Evolutionary conservation across 768 basidiomycete genomes (phyloP), one percentile per base, ranked within the genome.

Genomic region (Boletus edulis): DNA sequence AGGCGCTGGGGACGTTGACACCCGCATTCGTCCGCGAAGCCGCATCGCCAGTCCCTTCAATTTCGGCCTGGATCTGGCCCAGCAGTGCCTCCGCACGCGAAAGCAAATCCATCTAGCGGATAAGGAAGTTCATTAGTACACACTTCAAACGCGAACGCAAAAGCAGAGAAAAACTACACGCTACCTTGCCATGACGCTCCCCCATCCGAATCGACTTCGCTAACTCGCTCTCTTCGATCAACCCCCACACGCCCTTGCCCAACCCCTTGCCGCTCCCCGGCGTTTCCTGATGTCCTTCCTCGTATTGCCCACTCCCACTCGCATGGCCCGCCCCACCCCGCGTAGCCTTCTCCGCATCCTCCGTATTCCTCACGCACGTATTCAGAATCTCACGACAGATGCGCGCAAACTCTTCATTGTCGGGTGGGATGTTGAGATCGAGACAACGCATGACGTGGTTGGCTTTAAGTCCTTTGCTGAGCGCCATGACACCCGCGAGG

Each of bases 311-410:
- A 8, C 27, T 27, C 27, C 27, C 27, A 1, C 27, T 27, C 27
- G 22, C 60, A 14, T 12, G n/a, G 3, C 14, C 29, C 0, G 7
- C 12, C 27, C 11, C 51, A 1, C 49, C 31, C 2, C 54, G 43
- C 1, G 69, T 58, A 9, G 58, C 64, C 49, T 62, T 67, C 62
- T 87, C 88, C 0, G 89, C 95, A 52, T 88, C 85, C 67, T 98
- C 95, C 0, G 96, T 98, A 61, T 99, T 98, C 54, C 95, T 77
- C 9, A 95, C 85, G 69, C 96, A 99, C 12, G 86, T 83, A 59
- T 89, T 91, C 56, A 98, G 72, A 50, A 99, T 96, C 51, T 93
- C 89, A 38, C 95, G 82, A 61, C 89, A 93, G 74, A 95, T 83
- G 52, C 89, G 79, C 40, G 91, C 88, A 75, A 87, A 90, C 64